Conservation (phyloP, 179 eudicot genomes). For the Beta macrorhiza region DNA sequence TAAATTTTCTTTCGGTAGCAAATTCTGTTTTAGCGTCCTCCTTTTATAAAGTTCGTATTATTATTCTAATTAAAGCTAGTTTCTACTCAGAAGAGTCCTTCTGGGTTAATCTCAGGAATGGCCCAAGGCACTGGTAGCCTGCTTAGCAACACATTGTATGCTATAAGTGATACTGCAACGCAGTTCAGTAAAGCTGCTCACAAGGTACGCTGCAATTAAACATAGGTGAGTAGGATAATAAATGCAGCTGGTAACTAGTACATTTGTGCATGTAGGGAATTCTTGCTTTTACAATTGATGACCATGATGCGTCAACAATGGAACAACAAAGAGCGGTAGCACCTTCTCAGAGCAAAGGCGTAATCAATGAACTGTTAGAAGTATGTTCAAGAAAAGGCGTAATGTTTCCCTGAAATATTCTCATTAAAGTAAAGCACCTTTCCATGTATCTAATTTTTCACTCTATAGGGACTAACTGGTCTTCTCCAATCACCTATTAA, state of each 20-base stretch:
- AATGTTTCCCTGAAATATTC: neutral
- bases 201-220: slow-evolving; percentile 52
- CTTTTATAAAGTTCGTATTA: neutral
- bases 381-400: slow-evolving; percentile 34
- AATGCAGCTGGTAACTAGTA: slow-evolving; percentile 2
- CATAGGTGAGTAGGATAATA: neutral
- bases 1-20: neutral
- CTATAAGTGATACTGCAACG: slow-evolving; percentile 92
- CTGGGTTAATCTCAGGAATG: slow-evolving; percentile 82
- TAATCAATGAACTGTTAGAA: slow-evolving; percentile 88
- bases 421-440: neutral
- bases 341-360: slow-evolving; percentile 78
- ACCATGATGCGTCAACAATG: slow-evolving; percentile 47
- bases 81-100: slow-evolving; percentile 61
- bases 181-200: slow-evolving; percentile 95
- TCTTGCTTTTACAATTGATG: slow-evolving; percentile 88
- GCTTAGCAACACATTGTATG: slow-evolving; percentile 84
- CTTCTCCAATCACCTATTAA: slow-evolving; percentile 90
- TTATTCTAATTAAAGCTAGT: slow-evolving; percentile 23
- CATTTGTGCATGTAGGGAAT: slow-evolving; percentile 61
- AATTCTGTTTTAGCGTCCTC: neutral
- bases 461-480: slow-evolving; percentile 81
- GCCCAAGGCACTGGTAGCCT: slow-evolving; percentile 94
- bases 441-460: neutral
- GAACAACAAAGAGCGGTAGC: slow-evolving; percentile 63